These are phyloP conservation scores for Globisporangium alternatum DNA, from an alignment of 352 stramenopile genomes.

Conservation along the genomic window DNA sequence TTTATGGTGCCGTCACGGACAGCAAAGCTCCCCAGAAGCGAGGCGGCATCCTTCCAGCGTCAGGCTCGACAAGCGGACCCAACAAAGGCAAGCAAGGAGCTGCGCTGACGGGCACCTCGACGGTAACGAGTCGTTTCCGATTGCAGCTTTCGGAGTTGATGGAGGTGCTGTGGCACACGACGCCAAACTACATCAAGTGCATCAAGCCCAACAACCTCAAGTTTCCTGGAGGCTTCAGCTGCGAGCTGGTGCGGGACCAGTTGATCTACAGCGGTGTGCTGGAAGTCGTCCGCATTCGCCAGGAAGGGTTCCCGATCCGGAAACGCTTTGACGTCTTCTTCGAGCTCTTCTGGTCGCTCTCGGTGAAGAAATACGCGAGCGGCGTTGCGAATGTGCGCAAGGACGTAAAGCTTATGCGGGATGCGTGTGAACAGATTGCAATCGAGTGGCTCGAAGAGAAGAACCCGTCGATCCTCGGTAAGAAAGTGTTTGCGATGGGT, in stretches of 20 bases:
- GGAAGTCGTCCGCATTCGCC: conserved; percentile 90
- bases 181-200: conserved; percentile 93
- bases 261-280: conserved; percentile 91
- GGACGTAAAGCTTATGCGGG: conserved; percentile 22
- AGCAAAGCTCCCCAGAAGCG: conserved; percentile 17
- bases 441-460: conserved; percentile 39
- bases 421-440: conserved; percentile 51
- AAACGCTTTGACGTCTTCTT: conserved; percentile 77
- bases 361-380: conserved; percentile 24
- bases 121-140: conserved; percentile 68
- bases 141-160: conserved; percentile 82
- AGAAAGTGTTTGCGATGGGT: conserved; percentile 64
- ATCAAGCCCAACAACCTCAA: conserved; percentile 96
- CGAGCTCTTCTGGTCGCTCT: conserved; percentile 62
- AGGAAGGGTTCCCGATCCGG: conserved; percentile 89
- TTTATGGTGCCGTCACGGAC: conserved; percentile 30
- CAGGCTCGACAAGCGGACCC: background rate
- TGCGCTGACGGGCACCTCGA: conserved; percentile 60
- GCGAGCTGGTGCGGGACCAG: conserved; percentile 86
- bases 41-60: conserved; percentile 10
- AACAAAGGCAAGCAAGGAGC: conserved; percentile 40
- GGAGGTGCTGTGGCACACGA: conserved; percentile 81
- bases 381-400: conserved; percentile 17
- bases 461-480: conserved; percentile 13
- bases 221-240: conserved; percentile 87